Percentiles rank a stretch among this genome's conserved stretches.
Conservation (phyloP, 192 early-diverging fungal species). For the Coemansia sp. region DNA sequence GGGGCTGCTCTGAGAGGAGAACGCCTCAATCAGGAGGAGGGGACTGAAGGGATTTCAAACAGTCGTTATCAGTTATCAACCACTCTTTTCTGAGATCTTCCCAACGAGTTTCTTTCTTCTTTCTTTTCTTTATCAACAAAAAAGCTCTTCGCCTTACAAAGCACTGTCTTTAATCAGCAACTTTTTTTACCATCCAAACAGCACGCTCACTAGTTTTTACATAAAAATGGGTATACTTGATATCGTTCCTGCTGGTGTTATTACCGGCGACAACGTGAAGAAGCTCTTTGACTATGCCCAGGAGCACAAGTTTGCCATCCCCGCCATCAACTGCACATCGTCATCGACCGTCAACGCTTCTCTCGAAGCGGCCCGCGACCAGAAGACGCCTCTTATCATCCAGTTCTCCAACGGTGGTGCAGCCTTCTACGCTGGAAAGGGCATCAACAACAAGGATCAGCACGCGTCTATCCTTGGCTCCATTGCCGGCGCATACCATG, state of each 20-base stretch:
- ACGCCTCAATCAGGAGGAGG: neutral
- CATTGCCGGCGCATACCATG: conserved; percentile 87
- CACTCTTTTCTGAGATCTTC: too few species aligned
- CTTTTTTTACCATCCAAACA: neutral
- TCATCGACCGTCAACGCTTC: conserved; percentile 90
- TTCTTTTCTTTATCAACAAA: too few species aligned
- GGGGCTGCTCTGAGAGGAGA: too few species aligned
- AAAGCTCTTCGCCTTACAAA: too few species aligned
- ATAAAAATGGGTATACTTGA: conserved; percentile 73
- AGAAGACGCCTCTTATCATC: conserved; percentile 90
- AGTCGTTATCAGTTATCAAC: too few species aligned
- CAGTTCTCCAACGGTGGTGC: conserved; percentile 95
- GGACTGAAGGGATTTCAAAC: neutral
- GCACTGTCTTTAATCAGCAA: too few species aligned
- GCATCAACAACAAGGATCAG: conserved; percentile 85
- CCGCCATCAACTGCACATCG: conserved; percentile 95
- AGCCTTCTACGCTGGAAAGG: conserved; percentile 93
- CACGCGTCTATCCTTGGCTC: conserved; percentile 86
- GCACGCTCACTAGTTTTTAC: neutral
- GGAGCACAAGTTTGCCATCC: conserved; percentile 89
- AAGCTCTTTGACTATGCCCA: conserved; percentile 74
- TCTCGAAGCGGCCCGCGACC: conserved; percentile 92
- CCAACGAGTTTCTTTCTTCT: too few species aligned
- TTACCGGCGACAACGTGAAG: conserved; percentile 90
- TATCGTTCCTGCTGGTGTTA: conserved; percentile 86